These are phyloP conservation scores for Meyerozyma athensensis DNA, from an alignment of 1,139 yeast species.

Conservation along the genomic window DNA sequence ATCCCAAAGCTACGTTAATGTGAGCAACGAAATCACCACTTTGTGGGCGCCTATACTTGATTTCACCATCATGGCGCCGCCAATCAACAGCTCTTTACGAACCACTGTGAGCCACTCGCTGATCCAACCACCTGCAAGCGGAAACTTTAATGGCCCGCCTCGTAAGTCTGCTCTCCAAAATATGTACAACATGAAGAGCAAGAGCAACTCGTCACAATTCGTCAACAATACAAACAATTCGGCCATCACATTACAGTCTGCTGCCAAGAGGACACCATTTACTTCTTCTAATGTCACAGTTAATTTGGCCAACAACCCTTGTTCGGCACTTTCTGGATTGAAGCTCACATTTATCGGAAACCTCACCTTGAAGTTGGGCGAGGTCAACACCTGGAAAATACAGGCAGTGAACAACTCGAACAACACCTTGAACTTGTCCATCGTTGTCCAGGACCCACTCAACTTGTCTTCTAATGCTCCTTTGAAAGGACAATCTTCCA, in stretches of 20 bases:
- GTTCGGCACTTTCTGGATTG: constrained; percentile 43
- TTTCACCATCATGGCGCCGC: constrained; percentile 46
- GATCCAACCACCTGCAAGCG: constrained; percentile 16
- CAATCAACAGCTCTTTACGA: constrained; percentile 38
- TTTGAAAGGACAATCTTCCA: constrained; percentile 8
- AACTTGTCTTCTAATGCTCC: constrained; percentile 18
- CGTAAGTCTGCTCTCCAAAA: background rate
- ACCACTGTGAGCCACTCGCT: constrained; percentile 21
- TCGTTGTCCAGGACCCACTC: constrained; percentile 29
- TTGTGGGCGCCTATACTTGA: constrained; percentile 61
- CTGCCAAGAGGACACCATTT: background rate
- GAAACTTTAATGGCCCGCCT: background rate
- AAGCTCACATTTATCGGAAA: constrained; percentile 62
- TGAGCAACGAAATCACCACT: constrained; percentile 41
- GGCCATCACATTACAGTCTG: background rate
- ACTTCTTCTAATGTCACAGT: constrained; percentile 43
- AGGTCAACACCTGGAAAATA: constrained; percentile 57
- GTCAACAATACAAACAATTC: background rate
- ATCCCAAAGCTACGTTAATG: constrained; percentile 9
- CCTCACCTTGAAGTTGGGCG: constrained; percentile 56
- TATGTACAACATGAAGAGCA: background rate
- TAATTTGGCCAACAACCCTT: constrained; percentile 30
- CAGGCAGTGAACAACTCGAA: constrained; percentile 60
- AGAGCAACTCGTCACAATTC: background rate
- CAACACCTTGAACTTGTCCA: constrained; percentile 42